A percentile compares a stretch with the other conserved stretches of the same genome.
Evolutionary conservation across 257 asterid species (phyloP).

Genomic region (Jacaranda copaia): DNA sequence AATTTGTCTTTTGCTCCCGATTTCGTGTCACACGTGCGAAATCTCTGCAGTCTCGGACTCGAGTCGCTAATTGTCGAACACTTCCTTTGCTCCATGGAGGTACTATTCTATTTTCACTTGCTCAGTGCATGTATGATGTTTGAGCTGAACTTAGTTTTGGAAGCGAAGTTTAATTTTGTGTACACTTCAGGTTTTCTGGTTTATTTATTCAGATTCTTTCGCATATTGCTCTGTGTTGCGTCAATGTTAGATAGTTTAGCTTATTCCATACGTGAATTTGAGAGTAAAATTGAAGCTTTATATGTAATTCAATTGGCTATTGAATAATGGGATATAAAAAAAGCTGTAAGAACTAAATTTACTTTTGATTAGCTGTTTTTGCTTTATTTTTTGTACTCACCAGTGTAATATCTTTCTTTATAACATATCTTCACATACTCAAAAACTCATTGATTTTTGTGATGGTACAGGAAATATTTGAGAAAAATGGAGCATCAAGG

Average conservation of each 20-base stretch:
- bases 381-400: neutral
- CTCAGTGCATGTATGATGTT: neutral
- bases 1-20: slow-evolving; percentile 52
- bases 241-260: neutral
- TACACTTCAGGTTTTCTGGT: neutral
- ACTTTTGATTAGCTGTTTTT: neutral
- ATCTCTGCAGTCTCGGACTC: slow-evolving; percentile 66
- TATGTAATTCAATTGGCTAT: slow-evolving; percentile 13
- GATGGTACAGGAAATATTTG: slow-evolving; percentile 70
- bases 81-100: slow-evolving; percentile 78
- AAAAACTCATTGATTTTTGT: slow-evolving; percentile 30
- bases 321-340: neutral
- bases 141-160: neutral
- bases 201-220: neutral
- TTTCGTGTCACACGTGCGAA: slow-evolving; percentile 54
- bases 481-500: slow-evolving; percentile 70
- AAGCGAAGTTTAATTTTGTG: neutral
- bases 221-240: neutral
- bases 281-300: neutral
- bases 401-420: neutral
- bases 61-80: slow-evolving; percentile 70
- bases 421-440: neutral
- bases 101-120: slow-evolving; percentile 32
- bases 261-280: neutral
- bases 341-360: slow-evolving; percentile 20